Evolutionary conservation across 2,329 filamentous ascomycete species (phyloP), one percentile per base, ranked within the genome.

Genomic region (Pestalotiopsis sp.): DNA sequence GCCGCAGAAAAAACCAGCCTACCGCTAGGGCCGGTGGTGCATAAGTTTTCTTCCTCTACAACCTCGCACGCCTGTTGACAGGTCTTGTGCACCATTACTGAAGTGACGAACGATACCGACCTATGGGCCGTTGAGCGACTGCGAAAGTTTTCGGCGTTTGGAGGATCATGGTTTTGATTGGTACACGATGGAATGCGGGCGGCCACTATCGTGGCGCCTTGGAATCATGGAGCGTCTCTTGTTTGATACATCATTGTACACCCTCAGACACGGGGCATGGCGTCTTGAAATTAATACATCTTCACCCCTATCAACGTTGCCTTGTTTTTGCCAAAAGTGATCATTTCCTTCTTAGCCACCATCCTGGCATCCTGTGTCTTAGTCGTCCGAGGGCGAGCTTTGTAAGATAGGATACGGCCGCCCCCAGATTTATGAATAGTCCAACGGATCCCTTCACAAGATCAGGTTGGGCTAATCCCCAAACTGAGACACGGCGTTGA

Each of bases 1-100:
- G 95, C 74, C 82, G 89, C 69, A 27, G 64, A 23, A 84, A 83
- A 25, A 84, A 86, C 74, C 89, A 90, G 74, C 80, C 87, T 59
- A 79, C 84, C 27, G 82, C 84, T 69, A 82, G 78, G 39, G 82
- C 82, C 60, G 82, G 77, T 36, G 75, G 77, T 52, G 59, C 45
- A n/a, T 77, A 74, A 70, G 75, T 75, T 70, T 66, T 62, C 41
- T 49, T 13, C 5, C 20, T 62, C 5, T 36, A n/a, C 12, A 14
- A 20, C 45, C 14, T 59, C 6, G 45, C 45, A 52, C 17, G 17
- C 14, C 20, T 9, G 17, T n/a, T 20, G 9, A 52, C 45, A 52
- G 17, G 45, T 9, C 3, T 9, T n/a, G 45, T 52, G 45, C 45
- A 52, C 45, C 9, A 52, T 20, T n/a, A 52, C 17, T n/a, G 11